These are phyloP conservation scores for Recurvomyces mirabilis DNA, from an alignment of 495 filamentous ascomycete species.

Conservation along the genomic window DNA sequence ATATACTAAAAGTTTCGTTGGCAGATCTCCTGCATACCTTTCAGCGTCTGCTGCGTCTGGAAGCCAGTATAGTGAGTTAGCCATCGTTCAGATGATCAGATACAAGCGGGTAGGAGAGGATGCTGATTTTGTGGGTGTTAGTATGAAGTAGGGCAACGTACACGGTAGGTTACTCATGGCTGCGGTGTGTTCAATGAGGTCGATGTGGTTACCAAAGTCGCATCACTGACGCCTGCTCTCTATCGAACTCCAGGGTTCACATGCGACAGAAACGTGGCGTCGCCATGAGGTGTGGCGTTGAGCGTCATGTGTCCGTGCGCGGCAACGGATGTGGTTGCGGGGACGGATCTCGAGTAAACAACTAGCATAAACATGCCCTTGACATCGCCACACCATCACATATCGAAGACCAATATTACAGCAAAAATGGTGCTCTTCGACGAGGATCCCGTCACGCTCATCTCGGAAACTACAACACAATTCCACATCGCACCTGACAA, in stretches of 20 bases:
- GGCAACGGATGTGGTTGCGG: too few relatives aligned
- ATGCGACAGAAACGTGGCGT: not conserved
- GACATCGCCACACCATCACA: too few relatives aligned
- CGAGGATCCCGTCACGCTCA: slow-evolving; percentile 83
- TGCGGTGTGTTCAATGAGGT: too few relatives aligned
- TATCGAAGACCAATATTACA: too few relatives aligned
- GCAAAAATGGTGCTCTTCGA: slow-evolving; percentile 74
- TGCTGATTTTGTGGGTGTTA: too few relatives aligned
- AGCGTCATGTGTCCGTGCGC: too few relatives aligned
- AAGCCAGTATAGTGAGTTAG: slow-evolving; percentile 10
- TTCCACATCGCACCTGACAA: slow-evolving; percentile 91
- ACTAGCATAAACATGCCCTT: too few relatives aligned
- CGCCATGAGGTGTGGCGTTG: too few relatives aligned
- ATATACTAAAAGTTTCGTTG: too few relatives aligned
- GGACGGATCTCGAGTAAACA: too few relatives aligned
- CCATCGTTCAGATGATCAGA: slow-evolving; percentile 2
- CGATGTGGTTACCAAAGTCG: not conserved
- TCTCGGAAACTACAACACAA: slow-evolving; percentile 78
- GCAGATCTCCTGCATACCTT: slow-evolving; percentile 56
- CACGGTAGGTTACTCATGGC: not conserved
- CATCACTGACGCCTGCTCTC: slow-evolving; percentile 1
- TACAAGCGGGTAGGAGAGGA: not conserved
- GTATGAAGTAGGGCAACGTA: too few relatives aligned
- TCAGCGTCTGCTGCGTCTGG: slow-evolving; percentile 95
- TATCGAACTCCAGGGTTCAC: not conserved